Evolutionary conservation across 2,329 filamentous ascomycete genomes (phyloP).

Genomic region (Talaromyces pinophilus): DNA sequence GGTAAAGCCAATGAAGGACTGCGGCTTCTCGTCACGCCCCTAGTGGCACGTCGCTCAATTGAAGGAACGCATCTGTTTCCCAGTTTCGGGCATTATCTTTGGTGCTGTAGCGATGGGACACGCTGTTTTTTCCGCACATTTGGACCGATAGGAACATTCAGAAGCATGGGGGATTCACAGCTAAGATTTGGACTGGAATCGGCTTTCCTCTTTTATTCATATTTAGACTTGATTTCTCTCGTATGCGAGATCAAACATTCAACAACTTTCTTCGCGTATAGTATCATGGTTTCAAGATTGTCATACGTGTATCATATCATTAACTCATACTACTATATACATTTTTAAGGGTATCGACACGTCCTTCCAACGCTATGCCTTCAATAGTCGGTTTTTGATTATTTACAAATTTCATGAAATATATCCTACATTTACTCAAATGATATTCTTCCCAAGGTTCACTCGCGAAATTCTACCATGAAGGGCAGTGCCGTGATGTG

Average conservation of each 20-base stretch:
- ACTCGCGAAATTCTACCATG: no score
- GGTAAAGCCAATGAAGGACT: conserved; percentile 64
- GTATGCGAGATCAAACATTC: background rate
- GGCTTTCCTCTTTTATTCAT: background rate
- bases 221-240: background rate
- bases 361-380: background rate
- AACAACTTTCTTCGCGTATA: background rate
- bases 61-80: conserved; percentile 65
- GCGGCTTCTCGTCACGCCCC: conserved; percentile 60
- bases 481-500: no score
- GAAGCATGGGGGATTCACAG: background rate
- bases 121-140: conserved; percentile 68
- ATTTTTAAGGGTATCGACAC: background rate
- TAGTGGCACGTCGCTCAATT: conserved; percentile 60
- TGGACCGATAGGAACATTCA: conserved; percentile 57
- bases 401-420: background rate
- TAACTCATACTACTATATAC: background rate
- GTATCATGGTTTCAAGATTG: background rate
- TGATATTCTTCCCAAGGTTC: no score
- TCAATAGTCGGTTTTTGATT: background rate
- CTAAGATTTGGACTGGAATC: background rate
- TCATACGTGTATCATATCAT: background rate
- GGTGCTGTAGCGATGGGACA: conserved; percentile 69
- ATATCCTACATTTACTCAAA: background rate
- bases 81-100: conserved; percentile 66